Evolutionary conservation across 495 filamentous ascomycete genomes (phyloP), one percentile per base, ranked within the genome.

Genomic region (Daldinia decipiens): DNA sequence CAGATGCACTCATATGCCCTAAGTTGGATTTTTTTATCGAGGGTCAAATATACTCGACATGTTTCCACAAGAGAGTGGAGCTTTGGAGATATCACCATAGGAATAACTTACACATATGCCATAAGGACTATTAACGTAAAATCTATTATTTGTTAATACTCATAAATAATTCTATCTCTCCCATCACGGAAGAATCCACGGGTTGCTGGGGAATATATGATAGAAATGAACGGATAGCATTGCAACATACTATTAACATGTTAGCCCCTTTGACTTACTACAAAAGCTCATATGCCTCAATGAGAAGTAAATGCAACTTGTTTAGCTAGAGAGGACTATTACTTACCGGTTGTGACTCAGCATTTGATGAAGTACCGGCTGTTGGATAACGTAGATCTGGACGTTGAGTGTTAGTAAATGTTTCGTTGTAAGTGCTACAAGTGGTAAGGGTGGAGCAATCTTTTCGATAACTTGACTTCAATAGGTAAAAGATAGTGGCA

Each of bases 51-150:
- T 45, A 21, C n/a, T 19, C 43, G 9, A 47, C 9, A 21, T 9
- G 8, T 9, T 17, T 19, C 43, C 21, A 45, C 3, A 3, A 11
- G 19, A 5, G 43, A 12, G 4, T 12, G 21, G 43, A 11, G 19
- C 17, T 47, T 24, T 24, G 12, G 43, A 24, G 19, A 24, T 3
- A 47, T 24, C 24, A 24, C 19, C 19, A 47, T 9, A 47, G 4
- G 19, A 11, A 21, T 24, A 47, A 47, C 43, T 65, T 68, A 72
- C 70, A 61, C 70, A 73, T 62, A 84, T 88, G 27, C 92, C 91
- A 75, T 94, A 94, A 4, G 92, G 92, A 65, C 88, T 90, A 79
- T 93, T 94, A 72, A 94, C 92, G 74, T 94, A 95, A 79, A 95
- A 94, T 17, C 43, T 47, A 24, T 21, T 47, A 3, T 47, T 21